phyloP scores from a whole-genome alignment of 441 rosid genomes.

The Flueggea neowawraea region DNA sequence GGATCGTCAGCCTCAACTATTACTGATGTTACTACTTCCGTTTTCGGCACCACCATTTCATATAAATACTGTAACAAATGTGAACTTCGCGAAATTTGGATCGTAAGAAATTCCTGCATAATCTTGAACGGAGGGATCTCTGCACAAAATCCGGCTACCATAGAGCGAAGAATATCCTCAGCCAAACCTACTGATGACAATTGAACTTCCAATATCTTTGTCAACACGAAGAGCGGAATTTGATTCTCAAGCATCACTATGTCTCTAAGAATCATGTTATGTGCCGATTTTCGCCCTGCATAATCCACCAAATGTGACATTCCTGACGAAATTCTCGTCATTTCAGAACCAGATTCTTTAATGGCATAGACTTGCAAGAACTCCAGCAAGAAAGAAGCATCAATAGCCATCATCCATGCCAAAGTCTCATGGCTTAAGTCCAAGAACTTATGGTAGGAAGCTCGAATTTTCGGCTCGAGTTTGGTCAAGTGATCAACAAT shows the following conservation, averaged over 20 bases:
- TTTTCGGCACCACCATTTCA: no score
- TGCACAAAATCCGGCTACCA: constrained; percentile 43
- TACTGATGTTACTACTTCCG: no score
- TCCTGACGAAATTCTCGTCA: constrained; percentile 24
- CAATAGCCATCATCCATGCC: constrained; percentile 86
- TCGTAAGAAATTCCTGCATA: constrained; percentile 10
- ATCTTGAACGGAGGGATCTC: constrained; percentile 59
- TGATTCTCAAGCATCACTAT: no score
- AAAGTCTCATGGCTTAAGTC: constrained; percentile 42
- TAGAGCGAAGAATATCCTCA: constrained; percentile 30
- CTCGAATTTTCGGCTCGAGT: constrained; percentile 38
- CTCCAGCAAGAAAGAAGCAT: constrained; percentile 63
- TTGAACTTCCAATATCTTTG: no score
- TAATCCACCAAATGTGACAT: constrained; percentile 25
- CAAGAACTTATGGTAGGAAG: constrained; percentile 28
- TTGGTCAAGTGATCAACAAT: constrained; percentile 40
- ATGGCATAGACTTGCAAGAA: constrained; percentile 25
- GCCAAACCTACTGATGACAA: constrained; percentile 28
- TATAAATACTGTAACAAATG: constrained; percentile 28
- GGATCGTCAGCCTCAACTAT: neutral
- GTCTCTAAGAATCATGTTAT: no score
- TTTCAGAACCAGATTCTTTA: constrained; percentile 16
- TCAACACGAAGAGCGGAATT: no score
- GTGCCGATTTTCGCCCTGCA: no score
- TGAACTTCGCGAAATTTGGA: constrained; percentile 20